A percentile compares a stretch with the other conserved stretches of the same genome.
Conservation (phyloP, 495 filamentous ascomycete species). For the Talaromyces wortmannii region DNA sequence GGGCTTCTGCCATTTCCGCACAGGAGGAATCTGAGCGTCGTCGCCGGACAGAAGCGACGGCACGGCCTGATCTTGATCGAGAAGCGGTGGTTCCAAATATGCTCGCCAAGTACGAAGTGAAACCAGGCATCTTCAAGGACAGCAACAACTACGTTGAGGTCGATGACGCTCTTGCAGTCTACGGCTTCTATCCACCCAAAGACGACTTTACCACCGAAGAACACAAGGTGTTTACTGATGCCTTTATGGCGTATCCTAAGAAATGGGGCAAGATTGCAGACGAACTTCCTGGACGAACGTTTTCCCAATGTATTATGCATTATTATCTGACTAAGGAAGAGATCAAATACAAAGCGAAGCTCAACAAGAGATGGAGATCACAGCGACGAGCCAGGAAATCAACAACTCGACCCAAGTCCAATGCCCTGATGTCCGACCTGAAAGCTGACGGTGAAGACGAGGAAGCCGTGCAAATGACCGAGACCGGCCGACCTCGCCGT, state of each 20-base stretch:
- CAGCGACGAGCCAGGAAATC: slow-evolving; percentile 49
- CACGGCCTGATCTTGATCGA: slow-evolving; percentile 68
- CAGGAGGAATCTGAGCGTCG: slow-evolving; percentile 66
- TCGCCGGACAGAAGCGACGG: slow-evolving; percentile 56
- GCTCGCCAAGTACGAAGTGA: slow-evolving; percentile 47
- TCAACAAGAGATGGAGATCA: slow-evolving; percentile 62
- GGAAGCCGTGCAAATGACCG: slow-evolving; percentile 49
- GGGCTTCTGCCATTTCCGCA: slow-evolving; percentile 70
- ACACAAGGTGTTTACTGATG: slow-evolving; percentile 66
- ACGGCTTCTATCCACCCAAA: slow-evolving; percentile 65
- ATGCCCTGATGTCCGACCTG: slow-evolving; percentile 68
- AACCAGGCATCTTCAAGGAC: slow-evolving; percentile 56
- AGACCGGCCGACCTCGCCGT: slow-evolving; percentile 61
- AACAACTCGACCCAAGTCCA: slow-evolving; percentile 57
- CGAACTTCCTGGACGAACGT: slow-evolving; percentile 61
- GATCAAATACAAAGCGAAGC: slow-evolving; percentile 78
- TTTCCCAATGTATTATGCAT: slow-evolving; percentile 84
- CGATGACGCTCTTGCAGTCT: slow-evolving; percentile 58
- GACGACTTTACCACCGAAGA: slow-evolving; percentile 84
- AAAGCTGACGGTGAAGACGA: slow-evolving; percentile 51
- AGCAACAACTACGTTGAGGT: slow-evolving; percentile 63
- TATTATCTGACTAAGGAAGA: slow-evolving; percentile 92
- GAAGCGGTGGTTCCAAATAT: slow-evolving; percentile 83
- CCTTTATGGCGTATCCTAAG: slow-evolving; percentile 78
- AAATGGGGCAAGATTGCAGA: slow-evolving; percentile 87